Evolutionary conservation across 2,329 filamentous ascomycete genomes (phyloP), one percentile per base, ranked within the genome.

Genomic region (Blastomyces silverae): DNA sequence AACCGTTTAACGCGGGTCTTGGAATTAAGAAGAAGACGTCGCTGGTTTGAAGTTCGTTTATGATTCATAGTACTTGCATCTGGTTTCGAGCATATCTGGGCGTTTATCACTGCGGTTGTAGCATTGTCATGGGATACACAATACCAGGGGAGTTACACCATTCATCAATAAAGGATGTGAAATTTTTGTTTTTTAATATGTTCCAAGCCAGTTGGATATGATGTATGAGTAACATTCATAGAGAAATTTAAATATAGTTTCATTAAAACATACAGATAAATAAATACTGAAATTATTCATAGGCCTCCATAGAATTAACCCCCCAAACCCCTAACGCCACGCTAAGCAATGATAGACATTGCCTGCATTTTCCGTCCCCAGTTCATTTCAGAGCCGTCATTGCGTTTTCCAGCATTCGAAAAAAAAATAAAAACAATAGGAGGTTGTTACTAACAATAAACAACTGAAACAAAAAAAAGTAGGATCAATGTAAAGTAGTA

Each of bases 21-120:
- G 92, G 92, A 0, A 92, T 97, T 71, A 97, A 96, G 81, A 94
- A 91, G 82, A 93, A 92, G 78, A 80, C 83, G 20, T 80, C 83
- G 0, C 72, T 87, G 22, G 82, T 86, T 4, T 87, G 48, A 66
- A n/a, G 25, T 39, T 62, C 13, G 20, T 42, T 46, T 34, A n/a
- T 28, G 57, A 7, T n/a, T 8, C 25, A 15, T 53, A 31, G 25
- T 13, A 17, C 25, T 53, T 62, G n/a, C 46, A 64, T 22, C 25
- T 59, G 13, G 20, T 44, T 48, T 31, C 28, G 5, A 31, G 59
- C 59, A 61, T 61, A 52, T 50, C 44, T 44, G 20, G 44, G 59
- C 25, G 42, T 48, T 59, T 44, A 39, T 59, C 11, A 31, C 20
- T 61, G 44, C 10, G 42, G 28, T 37, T 61, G 28, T 44, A 15